A percentile compares a stretch with the other conserved stretches of the same genome.
These are phyloP conservation scores for Immersiella caudata DNA, from an alignment of 495 filamentous ascomycete species.

Conservation along the genomic window DNA sequence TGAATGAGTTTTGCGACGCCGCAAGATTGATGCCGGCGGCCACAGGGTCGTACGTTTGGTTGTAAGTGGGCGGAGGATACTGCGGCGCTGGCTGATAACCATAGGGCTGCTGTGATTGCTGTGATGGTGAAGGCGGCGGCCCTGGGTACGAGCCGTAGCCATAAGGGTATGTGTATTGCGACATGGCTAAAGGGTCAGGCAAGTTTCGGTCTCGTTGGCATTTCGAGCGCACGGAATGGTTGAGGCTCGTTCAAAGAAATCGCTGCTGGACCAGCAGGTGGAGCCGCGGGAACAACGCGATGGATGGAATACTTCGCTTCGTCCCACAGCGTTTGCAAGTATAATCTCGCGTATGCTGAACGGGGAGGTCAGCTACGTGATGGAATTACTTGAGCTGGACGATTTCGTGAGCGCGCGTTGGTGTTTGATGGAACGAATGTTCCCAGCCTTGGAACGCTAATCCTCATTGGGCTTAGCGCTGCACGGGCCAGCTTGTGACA, in stretches of 20 bases:
- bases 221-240: slow-evolving; percentile 4
- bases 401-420: neutral
- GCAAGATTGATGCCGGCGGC: slow-evolving; percentile 31
- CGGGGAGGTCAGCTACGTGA: neutral
- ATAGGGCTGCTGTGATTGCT: slow-evolving; percentile 28
- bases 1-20: slow-evolving; percentile 36
- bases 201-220: slow-evolving; percentile 21
- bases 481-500: slow-evolving; percentile 25
- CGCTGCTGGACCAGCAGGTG: neutral
- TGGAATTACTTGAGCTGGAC: slow-evolving; percentile 3
- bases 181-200: slow-evolving; percentile 34
- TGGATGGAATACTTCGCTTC: neutral
- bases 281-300: neutral
- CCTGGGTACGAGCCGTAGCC: slow-evolving; percentile 39
- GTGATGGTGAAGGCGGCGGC: slow-evolving; percentile 29
- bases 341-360: neutral
- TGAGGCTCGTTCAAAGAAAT: neutral
- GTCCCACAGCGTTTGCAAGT: neutral
- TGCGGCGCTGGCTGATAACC: slow-evolving; percentile 29
- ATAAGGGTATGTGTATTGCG: slow-evolving; percentile 37
- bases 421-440: no score
- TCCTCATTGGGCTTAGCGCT: neutral
- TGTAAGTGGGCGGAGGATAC: slow-evolving; percentile 26
- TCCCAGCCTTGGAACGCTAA: neutral
- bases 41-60: slow-evolving; percentile 28